These are phyloP conservation scores for Cylindrotheca closterium DNA, from an alignment of 108 stramenopile species.

Conservation along the genomic window DNA sequence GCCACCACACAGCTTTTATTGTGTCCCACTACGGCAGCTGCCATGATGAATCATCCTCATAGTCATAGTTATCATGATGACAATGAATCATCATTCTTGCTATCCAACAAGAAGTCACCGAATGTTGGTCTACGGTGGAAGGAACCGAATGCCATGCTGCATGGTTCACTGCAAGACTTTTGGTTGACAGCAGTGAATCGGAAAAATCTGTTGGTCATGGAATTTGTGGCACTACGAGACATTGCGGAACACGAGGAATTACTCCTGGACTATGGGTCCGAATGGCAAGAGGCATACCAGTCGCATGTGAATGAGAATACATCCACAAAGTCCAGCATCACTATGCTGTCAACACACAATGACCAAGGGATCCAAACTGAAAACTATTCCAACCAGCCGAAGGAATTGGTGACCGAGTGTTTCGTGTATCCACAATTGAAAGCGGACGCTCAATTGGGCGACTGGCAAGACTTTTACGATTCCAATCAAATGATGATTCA, in stretches of 20 bases:
- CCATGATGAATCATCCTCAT: constrained; percentile 68
- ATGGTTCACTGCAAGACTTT: background rate
- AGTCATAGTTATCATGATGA: no score
- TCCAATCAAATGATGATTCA: background rate
- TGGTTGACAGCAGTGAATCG: background rate
- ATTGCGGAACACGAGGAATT: constrained; percentile 32
- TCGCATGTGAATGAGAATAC: constrained; percentile 6
- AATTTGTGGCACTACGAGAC: constrained; percentile 31
- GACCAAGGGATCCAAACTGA: background rate
- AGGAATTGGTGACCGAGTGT: constrained; percentile 3
- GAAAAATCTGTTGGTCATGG: constrained; percentile 14
- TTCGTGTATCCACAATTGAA: constrained; percentile 6
- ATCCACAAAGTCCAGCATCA: background rate
- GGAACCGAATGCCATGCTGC: background rate
- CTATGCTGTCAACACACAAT: background rate
- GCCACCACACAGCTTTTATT: constrained; percentile 38
- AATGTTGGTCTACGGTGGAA: constrained; percentile 14
- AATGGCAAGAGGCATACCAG: constrained; percentile 33
- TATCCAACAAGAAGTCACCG: background rate
- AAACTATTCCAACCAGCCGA: background rate
- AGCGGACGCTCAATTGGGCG: background rate
- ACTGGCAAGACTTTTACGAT: constrained; percentile 25
- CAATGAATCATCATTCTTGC: constrained; percentile 31
- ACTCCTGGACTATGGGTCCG: constrained; percentile 30
- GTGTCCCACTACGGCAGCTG: constrained; percentile 57